Conservation (phyloP, 257 asterid genomes). For the Catharanthus roseus region DNA sequence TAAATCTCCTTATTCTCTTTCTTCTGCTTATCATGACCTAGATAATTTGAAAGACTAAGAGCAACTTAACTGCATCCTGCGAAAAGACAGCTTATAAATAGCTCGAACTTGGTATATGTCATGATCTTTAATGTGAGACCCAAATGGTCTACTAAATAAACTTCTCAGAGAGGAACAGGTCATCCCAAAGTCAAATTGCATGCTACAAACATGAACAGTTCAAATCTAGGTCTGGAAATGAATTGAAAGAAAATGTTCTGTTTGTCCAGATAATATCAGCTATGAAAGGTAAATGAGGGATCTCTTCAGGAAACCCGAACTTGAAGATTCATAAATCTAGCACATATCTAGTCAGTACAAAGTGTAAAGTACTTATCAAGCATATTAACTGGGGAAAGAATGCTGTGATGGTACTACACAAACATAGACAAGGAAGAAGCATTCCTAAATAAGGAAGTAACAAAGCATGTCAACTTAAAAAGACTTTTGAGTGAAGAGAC, state of each 20-base stretch:
- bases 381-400: no score
- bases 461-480: slow-evolving; percentile 6
- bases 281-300: background rate
- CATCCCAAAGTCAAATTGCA: background rate
- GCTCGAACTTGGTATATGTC: background rate
- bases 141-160: background rate
- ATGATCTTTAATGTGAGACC: background rate
- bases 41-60: background rate
- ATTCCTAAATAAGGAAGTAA: slow-evolving; percentile 5
- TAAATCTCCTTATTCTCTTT: background rate
- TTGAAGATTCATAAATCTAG: background rate
- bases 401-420: background rate
- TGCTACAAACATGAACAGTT: background rate
- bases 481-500: slow-evolving; percentile 28
- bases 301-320: no score
- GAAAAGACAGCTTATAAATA: background rate
- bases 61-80: background rate
- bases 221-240: background rate
- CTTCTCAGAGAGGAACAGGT: background rate
- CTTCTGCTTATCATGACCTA: background rate
- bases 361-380: background rate
- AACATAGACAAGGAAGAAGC: background rate
- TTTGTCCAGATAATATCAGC: background rate
- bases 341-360: background rate
- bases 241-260: background rate